These are phyloP conservation scores for Aschersonia sp. DNA, from an alignment of 2,329 filamentous ascomycete species.

Conservation along the genomic window DNA sequence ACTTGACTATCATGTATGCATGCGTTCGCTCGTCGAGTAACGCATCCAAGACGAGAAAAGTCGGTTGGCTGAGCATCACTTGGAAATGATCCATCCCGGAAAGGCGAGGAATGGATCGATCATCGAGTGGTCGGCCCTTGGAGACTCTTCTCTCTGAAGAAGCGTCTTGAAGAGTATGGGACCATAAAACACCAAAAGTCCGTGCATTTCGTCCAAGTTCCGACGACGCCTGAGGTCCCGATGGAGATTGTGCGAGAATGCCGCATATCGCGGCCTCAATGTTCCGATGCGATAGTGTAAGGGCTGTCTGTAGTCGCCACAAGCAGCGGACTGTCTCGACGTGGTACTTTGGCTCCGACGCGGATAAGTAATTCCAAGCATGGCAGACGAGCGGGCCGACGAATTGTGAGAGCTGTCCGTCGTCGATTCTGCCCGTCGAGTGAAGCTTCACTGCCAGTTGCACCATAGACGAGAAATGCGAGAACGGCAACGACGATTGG, in stretches of 20 bases:
- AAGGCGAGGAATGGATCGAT: slow-evolving; percentile 23
- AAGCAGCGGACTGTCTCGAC: slow-evolving; percentile 80
- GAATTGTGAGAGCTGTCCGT: slow-evolving; percentile 41
- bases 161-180: slow-evolving; percentile 56
- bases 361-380: slow-evolving; percentile 69
- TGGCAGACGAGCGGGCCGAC: slow-evolving; percentile 54
- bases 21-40: slow-evolving; percentile 60
- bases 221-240: not conserved
- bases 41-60: slow-evolving; percentile 70
- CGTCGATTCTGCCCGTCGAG: slow-evolving; percentile 33
- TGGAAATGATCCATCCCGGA: slow-evolving; percentile 49
- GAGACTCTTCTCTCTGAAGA: slow-evolving; percentile 35
- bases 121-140: slow-evolving; percentile 24
- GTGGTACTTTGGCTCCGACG: slow-evolving; percentile 79
- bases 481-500: slow-evolving; percentile 28
- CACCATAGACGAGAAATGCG: slow-evolving; percentile 41
- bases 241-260: slow-evolving; percentile 34
- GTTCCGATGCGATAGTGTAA: slow-evolving; percentile 52
- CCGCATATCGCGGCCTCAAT: slow-evolving; percentile 67
- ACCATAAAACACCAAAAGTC: slow-evolving; percentile 66
- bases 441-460: slow-evolving; percentile 44
- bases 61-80: slow-evolving; percentile 62
- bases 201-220: slow-evolving; percentile 42
- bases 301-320: slow-evolving; percentile 67
- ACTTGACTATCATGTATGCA: slow-evolving; percentile 59